Percentiles rank a stretch among this genome's conserved stretches.
These are phyloP conservation scores for Hygrocybe coccinea DNA, from an alignment of 768 basidiomycete species.

Conservation along the genomic window DNA sequence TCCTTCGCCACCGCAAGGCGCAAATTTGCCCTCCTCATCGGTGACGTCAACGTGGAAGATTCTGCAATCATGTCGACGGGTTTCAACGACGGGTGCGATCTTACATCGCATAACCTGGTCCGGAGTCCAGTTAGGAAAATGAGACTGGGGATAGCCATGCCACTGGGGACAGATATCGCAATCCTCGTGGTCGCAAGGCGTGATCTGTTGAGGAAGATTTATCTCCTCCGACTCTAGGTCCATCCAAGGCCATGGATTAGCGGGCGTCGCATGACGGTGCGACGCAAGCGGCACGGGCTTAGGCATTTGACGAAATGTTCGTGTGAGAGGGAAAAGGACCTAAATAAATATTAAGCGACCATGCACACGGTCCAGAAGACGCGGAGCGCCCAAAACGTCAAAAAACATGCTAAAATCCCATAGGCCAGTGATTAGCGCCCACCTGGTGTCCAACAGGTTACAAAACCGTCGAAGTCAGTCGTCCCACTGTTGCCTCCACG, in stretches of 20 bases:
- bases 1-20: neutral
- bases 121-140: slow-evolving; percentile 54
- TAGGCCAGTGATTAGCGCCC: no score
- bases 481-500: no score
- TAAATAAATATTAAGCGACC: no score
- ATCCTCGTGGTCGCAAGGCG: slow-evolving; percentile 3
- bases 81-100: slow-evolving; percentile 28
- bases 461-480: no score
- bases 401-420: no score
- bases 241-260: slow-evolving; percentile 28
- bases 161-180: slow-evolving; percentile 2
- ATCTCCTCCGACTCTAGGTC: slow-evolving; percentile 2
- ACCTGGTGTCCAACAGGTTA: no score
- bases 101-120: slow-evolving; percentile 40
- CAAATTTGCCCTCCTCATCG: slow-evolving; percentile 9
- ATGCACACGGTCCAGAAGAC: no score
- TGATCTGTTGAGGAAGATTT: neutral
- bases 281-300: slow-evolving; percentile 29
- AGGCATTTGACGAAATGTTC: slow-evolving; percentile 10
- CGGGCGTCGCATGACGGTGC: slow-evolving; percentile 40
- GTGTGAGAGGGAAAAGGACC: no score
- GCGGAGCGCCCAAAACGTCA: no score
- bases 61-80: slow-evolving; percentile 20
- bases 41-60: slow-evolving; percentile 40
- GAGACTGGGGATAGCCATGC: slow-evolving; percentile 42